Evolutionary conservation across 345 rosid species (phyloP), one percentile per base, ranked within the genome.

Genomic region (Salix koriyanagi): DNA sequence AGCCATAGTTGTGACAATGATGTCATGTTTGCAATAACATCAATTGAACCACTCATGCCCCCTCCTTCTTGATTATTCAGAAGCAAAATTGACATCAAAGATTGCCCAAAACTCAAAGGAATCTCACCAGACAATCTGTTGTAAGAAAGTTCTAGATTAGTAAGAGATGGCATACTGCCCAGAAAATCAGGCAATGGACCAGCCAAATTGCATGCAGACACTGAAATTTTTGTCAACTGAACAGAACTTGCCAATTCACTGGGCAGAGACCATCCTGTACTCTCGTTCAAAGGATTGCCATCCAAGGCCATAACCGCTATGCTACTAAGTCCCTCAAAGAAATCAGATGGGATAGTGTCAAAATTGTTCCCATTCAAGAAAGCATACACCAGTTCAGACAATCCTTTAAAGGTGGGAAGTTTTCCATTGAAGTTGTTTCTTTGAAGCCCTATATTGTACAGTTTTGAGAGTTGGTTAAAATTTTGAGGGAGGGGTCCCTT

Each of bases 381-480:
- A 14, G 85, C 89, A 68, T 21, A 84, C 28, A 77, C 77, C 84
- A 88, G 67, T 65, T 82, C 83, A 39, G 86, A 77, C 56, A 88
- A 75, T 50, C 89, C 90, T 42, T 83, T 86, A 62, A 88, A 83
- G 61, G 77, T 71, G 12, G 89, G 90, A 50, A 88, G 77, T 12
- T 79, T 76, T 30, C 90, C 90, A 36, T 60, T 66, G 52, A 88
- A 78, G 1, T 70, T 68, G 83, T 88, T 88, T 75, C 84, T 81
- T 70, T 88, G 90, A 71, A 88, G 86, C 39, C 90, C 90, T 46
- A 88, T 72, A 72, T 88, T 88, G 70, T 76, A 81, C 34, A 88
- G 82, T 85, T 71, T 75, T 1, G 79, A 44, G 52, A 88, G 87
- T 78, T 77, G 86, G 76, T 86, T 88, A 19, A 88, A 79, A 36